These are phyloP conservation scores for Leishmania gerbilli DNA, from an alignment of 208 protist genomes.

Conservation along the genomic window DNA sequence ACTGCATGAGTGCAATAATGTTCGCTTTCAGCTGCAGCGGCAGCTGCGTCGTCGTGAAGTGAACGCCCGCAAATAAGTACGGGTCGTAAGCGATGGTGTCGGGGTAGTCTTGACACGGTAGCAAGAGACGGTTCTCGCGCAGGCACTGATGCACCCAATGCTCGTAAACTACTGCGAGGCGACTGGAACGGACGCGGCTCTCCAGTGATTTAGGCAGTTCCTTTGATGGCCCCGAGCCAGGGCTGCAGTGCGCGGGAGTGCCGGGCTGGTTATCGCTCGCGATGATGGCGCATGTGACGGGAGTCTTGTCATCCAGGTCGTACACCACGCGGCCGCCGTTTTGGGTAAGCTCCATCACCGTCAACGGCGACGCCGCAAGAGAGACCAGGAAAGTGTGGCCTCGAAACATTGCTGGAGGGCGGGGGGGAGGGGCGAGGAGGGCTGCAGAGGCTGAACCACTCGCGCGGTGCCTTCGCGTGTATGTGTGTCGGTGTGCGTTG, in stretches of 20 bases:
- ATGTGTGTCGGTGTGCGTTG: neutral
- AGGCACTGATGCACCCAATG: constrained; percentile 53
- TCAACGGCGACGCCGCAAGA: constrained; percentile 29
- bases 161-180: constrained; percentile 56
- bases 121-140: constrained; percentile 1
- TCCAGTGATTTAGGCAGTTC: constrained; percentile 1
- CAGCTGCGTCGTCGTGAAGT: constrained; percentile 74
- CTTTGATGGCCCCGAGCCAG: constrained; percentile 12
- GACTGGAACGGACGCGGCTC: constrained; percentile 35
- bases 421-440: neutral
- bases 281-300: constrained; percentile 43
- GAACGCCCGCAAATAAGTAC: constrained; percentile 40
- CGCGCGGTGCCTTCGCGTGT: neutral
- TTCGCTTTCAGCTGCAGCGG: constrained; percentile 49
- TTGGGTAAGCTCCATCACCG: constrained; percentile 32
- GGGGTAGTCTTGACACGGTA: constrained; percentile 16
- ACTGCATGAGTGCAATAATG: constrained; percentile 66
- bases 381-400: constrained; percentile 50
- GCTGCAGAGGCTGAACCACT: neutral
- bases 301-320: constrained; percentile 5
- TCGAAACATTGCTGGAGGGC: constrained; percentile 26
- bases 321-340: constrained; percentile 52
- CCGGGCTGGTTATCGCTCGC: constrained; percentile 9
- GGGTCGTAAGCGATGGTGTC: constrained; percentile 58
- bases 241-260: neutral